Evolutionary conservation across 306 rosid species (phyloP).

Genomic region (Quercus agrifolia): DNA sequence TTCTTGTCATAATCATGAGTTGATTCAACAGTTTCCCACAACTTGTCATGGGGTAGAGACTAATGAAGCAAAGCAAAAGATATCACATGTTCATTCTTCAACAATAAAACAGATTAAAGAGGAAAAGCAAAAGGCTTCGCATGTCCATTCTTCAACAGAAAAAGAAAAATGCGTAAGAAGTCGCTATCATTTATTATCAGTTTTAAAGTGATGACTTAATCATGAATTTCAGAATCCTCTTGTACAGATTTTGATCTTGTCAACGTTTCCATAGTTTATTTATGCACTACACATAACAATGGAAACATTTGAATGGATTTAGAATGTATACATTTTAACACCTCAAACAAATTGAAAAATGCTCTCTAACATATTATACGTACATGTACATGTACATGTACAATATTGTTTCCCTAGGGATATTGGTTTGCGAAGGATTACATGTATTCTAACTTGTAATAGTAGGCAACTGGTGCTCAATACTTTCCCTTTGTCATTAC

Average conservation of each 20-base stretch:
- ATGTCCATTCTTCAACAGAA: conserved; percentile 1
- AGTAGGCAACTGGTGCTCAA: no score
- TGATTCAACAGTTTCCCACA: conserved; percentile 26
- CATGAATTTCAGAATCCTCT: not conserved
- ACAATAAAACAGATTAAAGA: conserved; percentile 20
- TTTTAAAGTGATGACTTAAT: not conserved
- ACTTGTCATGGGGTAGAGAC: not conserved
- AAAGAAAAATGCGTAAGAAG: not conserved
- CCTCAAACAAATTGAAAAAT: no score
- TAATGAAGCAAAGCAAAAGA: not conserved
- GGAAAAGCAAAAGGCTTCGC: not conserved
- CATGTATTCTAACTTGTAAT: no score
- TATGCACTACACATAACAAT: no score
- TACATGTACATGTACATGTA: no score
- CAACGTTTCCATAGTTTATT: not conserved
- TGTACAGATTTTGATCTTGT: not conserved
- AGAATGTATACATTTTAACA: no score
- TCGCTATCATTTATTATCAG: not conserved
- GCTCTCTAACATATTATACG: no score
- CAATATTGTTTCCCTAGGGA: no score
- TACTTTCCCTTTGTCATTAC: not conserved
- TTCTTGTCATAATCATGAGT: conserved; percentile 36
- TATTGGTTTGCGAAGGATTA: no score
- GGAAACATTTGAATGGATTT: no score
- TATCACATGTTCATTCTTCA: not conserved